These are phyloP conservation scores for Dryas octopetala DNA, from an alignment of 306 rosid genomes.

Conservation along the genomic window DNA sequence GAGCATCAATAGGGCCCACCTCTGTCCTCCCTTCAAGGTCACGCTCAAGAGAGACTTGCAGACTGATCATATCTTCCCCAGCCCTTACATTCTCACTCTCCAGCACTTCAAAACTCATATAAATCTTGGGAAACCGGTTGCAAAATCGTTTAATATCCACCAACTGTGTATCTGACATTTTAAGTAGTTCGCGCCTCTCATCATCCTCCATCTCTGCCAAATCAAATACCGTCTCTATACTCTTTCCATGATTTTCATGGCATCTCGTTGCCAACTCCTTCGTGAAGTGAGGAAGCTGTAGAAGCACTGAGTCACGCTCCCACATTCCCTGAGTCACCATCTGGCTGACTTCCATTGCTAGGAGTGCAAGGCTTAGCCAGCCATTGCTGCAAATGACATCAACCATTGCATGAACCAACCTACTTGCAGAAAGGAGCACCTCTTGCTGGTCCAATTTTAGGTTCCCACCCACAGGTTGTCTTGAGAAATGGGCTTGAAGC, in stretches of 20 bases:
- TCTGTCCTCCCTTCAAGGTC: conserved; percentile 70
- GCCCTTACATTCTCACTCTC: conserved; percentile 50
- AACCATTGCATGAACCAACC: conserved; percentile 81
- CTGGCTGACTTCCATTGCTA: conserved; percentile 87
- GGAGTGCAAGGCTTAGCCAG: conserved; percentile 80
- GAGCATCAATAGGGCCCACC: conserved; percentile 64
- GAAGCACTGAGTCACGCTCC: conserved; percentile 79
- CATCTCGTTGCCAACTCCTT: conserved; percentile 78
- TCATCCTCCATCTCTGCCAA: conserved; percentile 80
- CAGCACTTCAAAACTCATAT: conserved; percentile 64
- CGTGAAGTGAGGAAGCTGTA: conserved; percentile 88
- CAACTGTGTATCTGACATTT: conserved; percentile 70
- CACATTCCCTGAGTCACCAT: conserved; percentile 92
- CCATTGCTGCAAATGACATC: conserved; percentile 86
- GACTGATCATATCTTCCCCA: conserved; percentile 49
- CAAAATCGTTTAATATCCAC: conserved; percentile 72
- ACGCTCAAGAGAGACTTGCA: conserved; percentile 70
- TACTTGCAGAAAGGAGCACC: conserved; percentile 73
- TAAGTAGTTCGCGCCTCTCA: conserved; percentile 65
- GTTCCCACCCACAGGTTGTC: conserved; percentile 71
- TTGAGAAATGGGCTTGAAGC: conserved; percentile 85
- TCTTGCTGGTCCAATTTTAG: conserved; percentile 78
- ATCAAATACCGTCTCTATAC: conserved; percentile 74
- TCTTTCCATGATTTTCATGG: conserved; percentile 62
- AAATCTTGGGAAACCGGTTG: conserved; percentile 75